Evolutionary conservation across 2,329 filamentous ascomycete genomes (phyloP), one percentile per base, ranked within the genome.

Genomic region (Coleophoma crateriformis): DNA sequence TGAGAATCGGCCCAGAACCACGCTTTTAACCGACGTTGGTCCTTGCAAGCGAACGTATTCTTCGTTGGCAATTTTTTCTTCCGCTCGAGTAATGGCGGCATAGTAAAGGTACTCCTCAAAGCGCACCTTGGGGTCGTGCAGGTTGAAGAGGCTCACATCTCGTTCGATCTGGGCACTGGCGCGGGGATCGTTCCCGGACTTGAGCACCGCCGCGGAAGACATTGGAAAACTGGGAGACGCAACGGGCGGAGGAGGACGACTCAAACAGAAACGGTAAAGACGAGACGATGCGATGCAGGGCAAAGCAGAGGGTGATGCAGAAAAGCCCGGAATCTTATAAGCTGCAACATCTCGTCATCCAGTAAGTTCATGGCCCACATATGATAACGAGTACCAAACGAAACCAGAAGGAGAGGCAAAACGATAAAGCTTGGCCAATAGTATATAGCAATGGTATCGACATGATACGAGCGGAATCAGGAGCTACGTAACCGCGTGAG

Each of bases 31-130:
- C n/a, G 56, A 55, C 32, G 43, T 51, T 58, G 11, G 57, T 50
- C 37, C 56, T 54, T 8, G 40, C 37, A 15, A 49, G 46, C 33
- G 47, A 45, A 49, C 17, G 39, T 49, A 51, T 57, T 58, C 35
- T 48, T 56, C 51, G 47, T 60, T 48, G 47, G 56, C 52, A n/a
- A 40, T 46, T 17, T 59, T 59, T 51, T 69, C 65, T 39, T 67
- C 64, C 13, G 57, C 58, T 13, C 67, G 61, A 19, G 65, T 68
- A 32, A 61, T 58, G 20, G 58, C 46, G 2, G 63, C 65, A 47
- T 67, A 68, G 56, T 67, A 64, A 38, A 61, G 49, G 46, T 68
- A 68, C 51, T 68, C 66, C 49, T 68, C 66, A 48, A 68, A 68
- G 1, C 58, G 49, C 34, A 68, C 54, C 43, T 37, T 57, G 4